Evolutionary conservation across 2,329 filamentous ascomycete species (phyloP).

Genomic region (Fusarium xyrophilum): DNA sequence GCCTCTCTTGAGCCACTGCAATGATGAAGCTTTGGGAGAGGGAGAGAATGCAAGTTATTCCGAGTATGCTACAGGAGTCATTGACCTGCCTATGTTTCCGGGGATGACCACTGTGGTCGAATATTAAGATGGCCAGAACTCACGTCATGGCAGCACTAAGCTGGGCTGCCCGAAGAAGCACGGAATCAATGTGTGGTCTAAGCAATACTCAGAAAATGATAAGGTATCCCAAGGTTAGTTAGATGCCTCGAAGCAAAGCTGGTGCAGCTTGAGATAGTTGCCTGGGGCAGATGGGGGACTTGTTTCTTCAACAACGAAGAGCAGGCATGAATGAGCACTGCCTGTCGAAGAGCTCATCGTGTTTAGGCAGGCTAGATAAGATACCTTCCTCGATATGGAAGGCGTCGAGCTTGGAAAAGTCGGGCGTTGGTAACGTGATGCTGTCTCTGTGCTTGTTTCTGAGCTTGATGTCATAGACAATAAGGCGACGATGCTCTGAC

Average conservation of each 20-base stretch:
- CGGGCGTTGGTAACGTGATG: background rate
- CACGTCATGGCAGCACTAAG: background rate
- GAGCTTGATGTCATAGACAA: constrained; percentile 11
- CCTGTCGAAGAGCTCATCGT: background rate
- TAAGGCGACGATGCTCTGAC: constrained; percentile 14
- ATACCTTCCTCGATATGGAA: background rate
- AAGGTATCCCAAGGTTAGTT: background rate
- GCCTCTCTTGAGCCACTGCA: constrained; percentile 5
- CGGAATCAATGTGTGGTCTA: background rate
- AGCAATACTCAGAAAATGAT: background rate
- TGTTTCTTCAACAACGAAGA: background rate
- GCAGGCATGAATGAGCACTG: background rate
- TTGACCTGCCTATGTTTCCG: background rate
- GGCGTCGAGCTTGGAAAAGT: background rate
- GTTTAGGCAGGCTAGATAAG: background rate
- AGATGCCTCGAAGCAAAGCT: background rate
- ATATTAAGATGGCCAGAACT: background rate
- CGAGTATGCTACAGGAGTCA: background rate
- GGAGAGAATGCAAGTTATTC: too few species aligned
- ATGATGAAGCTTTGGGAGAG: background rate
- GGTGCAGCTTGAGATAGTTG: background rate
- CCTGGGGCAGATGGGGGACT: background rate
- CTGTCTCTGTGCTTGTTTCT: background rate
- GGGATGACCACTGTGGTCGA: background rate
- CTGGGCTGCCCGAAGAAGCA: background rate